phyloP scores from a whole-genome alignment of 345 rosid genomes.

The Adansonia digitata region DNA sequence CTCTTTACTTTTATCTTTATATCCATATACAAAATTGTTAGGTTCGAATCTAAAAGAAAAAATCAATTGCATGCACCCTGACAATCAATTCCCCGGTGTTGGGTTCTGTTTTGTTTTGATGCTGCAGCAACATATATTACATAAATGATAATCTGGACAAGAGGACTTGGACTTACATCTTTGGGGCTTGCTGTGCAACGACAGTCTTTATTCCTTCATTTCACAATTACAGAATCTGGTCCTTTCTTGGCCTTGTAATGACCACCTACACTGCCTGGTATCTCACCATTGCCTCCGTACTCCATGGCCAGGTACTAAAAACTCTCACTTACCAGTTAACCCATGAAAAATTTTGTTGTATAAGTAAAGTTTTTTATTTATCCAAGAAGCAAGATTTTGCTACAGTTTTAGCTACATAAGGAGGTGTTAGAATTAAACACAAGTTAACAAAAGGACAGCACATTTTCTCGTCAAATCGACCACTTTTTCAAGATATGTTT shows the following conservation, averaged over 20 bases:
- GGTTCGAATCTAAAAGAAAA: not conserved
- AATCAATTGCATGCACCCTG: not conserved
- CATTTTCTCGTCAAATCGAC: not conserved
- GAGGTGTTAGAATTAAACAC: not conserved
- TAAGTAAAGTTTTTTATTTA: too few species aligned
- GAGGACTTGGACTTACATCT: constrained; percentile 99
- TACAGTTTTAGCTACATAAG: not conserved
- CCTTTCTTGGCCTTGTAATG: constrained; percentile 95
- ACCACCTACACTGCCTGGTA: constrained; percentile 99
- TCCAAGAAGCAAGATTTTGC: too few species aligned
- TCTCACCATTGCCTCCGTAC: constrained; percentile 84
- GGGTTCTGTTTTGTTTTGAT: constrained; percentile 7
- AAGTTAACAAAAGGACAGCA: not conserved
- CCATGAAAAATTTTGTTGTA: too few species aligned
- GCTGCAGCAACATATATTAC: constrained; percentile 93
- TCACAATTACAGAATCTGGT: constrained; percentile 99
- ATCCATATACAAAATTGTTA: not conserved
- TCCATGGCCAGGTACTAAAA: constrained; percentile 89
- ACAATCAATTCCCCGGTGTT: not conserved
- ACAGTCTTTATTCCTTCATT: constrained; percentile 97
- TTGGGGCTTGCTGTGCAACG: constrained; percentile 98
- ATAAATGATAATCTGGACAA: constrained; percentile 97
- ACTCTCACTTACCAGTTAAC: not conserved
- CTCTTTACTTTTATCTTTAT: constrained; percentile 15
- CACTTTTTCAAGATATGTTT: not conserved